Base-by-base conservation (phyloP, 2,329 filamentous ascomycete genomes). In the Fusarium tupiense region DNA sequence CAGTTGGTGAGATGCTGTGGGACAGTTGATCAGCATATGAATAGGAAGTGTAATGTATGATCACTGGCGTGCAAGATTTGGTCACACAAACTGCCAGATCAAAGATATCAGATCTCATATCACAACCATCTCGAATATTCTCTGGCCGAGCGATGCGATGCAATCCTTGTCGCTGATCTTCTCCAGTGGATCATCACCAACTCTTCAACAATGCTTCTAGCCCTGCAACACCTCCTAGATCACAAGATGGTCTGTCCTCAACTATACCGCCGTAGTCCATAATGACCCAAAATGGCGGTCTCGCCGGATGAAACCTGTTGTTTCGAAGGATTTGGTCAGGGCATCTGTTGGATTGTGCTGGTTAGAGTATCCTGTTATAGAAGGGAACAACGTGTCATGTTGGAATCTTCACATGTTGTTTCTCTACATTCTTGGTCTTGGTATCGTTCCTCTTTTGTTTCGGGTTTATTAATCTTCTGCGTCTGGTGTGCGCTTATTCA, bases 271-370 rank as follows among this genome's bases (percentile, higher is more conserved):
- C 47, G 53, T 59, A 13, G 20, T 24, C 31, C 12, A 44, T 22
- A 14, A 31, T 40, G 69, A 33, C 35, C 22, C 40, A 24, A 44
- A 35, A 38, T 46, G 49, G 49, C 46, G 41, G 53, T 54, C 43
- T 66, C 37, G 37, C 47, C 52, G 67, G 40, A 54, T 53, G 46
- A 49, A 56, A 44, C 41, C 31, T 43, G 19, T 31, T 66, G 53
- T 61, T 70, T 71, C 60, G 67, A 54, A 59, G 41, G 43, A 43
- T 20, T n/a, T 38, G 61, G 67, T 46, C 41, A n/a, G 44, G 61
- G 47, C 67, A 7, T 57, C 17, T 33, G 22, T 40, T 53, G 61
- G 62, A 41, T 33, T 70, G 66, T 71, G 66, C 60, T 59, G 47
- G 53, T 29, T 38, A 53, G 50, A 56, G 22, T 22, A 54, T 46